These are phyloP conservation scores for Vigna mungo DNA, from an alignment of 306 rosid species.

Conservation along the genomic window DNA sequence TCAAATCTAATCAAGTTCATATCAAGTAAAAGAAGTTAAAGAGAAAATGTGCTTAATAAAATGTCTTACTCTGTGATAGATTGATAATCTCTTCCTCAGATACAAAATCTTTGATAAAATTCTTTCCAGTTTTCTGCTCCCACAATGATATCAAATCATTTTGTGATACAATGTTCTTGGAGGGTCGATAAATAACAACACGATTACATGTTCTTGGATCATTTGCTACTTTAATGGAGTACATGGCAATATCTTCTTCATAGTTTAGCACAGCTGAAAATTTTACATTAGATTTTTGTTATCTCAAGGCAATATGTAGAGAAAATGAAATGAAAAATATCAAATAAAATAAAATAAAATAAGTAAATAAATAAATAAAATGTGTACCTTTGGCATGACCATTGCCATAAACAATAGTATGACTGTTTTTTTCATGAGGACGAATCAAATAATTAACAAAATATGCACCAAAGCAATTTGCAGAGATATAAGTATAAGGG, in stretches of 20 bases:
- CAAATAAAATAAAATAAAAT: background rate
- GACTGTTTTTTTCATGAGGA: constrained; percentile 4
- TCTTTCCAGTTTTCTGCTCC: constrained; percentile 48
- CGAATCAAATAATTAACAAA: constrained; percentile 54
- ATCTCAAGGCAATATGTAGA: background rate
- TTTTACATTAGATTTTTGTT: background rate
- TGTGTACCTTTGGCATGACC: constrained; percentile 54
- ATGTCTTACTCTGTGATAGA: constrained; percentile 46
- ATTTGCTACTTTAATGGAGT: constrained; percentile 58
- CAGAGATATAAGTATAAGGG: constrained; percentile 52
- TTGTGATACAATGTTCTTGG: constrained; percentile 48
- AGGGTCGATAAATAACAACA: constrained; percentile 45
- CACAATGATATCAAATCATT: constrained; percentile 55
- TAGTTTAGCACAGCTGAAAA: constrained; percentile 51
- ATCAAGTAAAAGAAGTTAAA: background rate
- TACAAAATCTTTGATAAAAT: constrained; percentile 25
- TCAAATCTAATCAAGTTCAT: background rate
- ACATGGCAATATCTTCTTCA: constrained; percentile 55
- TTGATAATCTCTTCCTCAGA: constrained; percentile 43
- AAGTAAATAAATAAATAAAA: too few species aligned
- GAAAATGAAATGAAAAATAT: too few species aligned
- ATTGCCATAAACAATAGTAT: constrained; percentile 45
- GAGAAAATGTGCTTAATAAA: background rate
- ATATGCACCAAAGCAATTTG: constrained; percentile 56
- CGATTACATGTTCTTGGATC: constrained; percentile 53